phyloP scores from a whole-genome alignment of 352 stramenopile species.

The Blastocystis sp. region DNA sequence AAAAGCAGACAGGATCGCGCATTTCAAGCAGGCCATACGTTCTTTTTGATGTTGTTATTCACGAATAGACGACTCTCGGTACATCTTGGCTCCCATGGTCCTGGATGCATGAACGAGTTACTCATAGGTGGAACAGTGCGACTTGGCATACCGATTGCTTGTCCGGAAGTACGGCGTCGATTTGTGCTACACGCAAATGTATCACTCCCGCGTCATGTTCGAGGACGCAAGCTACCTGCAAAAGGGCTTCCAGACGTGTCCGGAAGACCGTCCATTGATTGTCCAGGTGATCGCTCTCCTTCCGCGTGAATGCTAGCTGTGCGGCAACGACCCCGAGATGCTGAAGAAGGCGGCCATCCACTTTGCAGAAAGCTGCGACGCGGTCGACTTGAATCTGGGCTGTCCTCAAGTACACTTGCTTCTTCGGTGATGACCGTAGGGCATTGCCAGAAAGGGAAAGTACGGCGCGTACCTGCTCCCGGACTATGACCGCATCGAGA shows the following conservation, averaged over 20 bases:
- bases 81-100: constrained; percentile 63
- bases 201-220: constrained; percentile 50
- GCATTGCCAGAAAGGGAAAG: constrained; percentile 54
- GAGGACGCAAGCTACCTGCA: constrained; percentile 45
- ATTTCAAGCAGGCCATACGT: constrained; percentile 6
- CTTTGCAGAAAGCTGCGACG: constrained; percentile 1
- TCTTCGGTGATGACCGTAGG: constrained; percentile 22
- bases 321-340: constrained; percentile 48
- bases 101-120: not conserved
- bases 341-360: constrained; percentile 16
- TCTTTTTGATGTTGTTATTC: no score
- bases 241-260: constrained; percentile 42
- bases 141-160: constrained; percentile 47
- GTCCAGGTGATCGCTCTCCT: not conserved
- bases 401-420: constrained; percentile 42
- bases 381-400: constrained; percentile 56
- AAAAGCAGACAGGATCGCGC: constrained; percentile 15
- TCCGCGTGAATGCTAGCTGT: not conserved
- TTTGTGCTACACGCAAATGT: constrained; percentile 65
- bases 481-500: constrained; percentile 25
- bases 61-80: not conserved
- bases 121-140: constrained; percentile 62
- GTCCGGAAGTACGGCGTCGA: constrained; percentile 45
- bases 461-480: constrained; percentile 59
- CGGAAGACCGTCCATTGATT: constrained; percentile 27